Evolutionary conservation across 1,139 yeast species (phyloP).

Genomic region (Blastobotrys serpentis): DNA sequence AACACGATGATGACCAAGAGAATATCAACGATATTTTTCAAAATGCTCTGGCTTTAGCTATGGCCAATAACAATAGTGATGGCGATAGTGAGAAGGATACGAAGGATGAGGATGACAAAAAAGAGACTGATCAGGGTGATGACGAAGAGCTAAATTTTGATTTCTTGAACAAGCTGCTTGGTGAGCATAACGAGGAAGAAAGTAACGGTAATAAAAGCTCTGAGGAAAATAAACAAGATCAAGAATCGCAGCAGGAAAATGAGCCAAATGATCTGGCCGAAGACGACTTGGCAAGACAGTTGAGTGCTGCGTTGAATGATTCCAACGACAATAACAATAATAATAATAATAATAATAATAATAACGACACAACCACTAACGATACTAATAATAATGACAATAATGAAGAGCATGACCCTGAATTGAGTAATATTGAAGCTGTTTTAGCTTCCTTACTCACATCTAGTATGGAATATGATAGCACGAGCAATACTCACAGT

Average conservation of each 20-base stretch:
- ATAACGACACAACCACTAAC: background rate
- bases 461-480: slow-evolving; percentile 7
- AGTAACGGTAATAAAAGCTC: background rate
- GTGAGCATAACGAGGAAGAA: background rate
- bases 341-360: background rate
- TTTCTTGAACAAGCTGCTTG: slow-evolving; percentile 6
- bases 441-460: slow-evolving; percentile 12
- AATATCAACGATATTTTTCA: slow-evolving; percentile 19
- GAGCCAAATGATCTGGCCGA: background rate
- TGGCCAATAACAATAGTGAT: slow-evolving; percentile 12
- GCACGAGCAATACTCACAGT: background rate
- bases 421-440: slow-evolving; percentile 12
- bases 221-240: background rate
- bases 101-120: background rate
- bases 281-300: slow-evolving; percentile 1
- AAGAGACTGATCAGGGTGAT: background rate
- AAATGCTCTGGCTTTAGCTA: slow-evolving; percentile 21
- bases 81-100: background rate
- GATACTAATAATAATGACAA: background rate
- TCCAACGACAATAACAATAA: background rate
- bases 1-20: slow-evolving; percentile 13
- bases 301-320: slow-evolving; percentile 3
- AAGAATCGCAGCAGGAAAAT: background rate
- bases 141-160: slow-evolving; percentile 10
- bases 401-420: slow-evolving; percentile 4